These are phyloP conservation scores for Lipomyces yamanashiensis DNA, from an alignment of 805 yeast species.

Conservation along the genomic window DNA sequence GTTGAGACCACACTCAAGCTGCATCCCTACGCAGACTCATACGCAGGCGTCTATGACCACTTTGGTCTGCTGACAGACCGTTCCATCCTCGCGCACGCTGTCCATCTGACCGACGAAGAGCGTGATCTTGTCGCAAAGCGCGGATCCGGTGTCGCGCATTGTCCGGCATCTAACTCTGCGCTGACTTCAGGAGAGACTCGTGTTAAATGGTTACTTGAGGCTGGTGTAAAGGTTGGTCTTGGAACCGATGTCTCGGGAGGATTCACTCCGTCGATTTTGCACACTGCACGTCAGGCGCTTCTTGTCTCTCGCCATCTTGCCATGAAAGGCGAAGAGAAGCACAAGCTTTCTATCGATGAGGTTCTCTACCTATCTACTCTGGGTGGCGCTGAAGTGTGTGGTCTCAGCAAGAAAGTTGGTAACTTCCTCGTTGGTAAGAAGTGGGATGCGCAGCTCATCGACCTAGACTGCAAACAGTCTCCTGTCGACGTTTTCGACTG, in stretches of 20 bases:
- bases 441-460: slow-evolving; percentile 83
- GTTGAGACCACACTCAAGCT: slow-evolving; percentile 70
- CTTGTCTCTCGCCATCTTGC: slow-evolving; percentile 73
- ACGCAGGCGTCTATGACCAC: slow-evolving; percentile 77
- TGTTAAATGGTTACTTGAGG: slow-evolving; percentile 67
- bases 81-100: slow-evolving; percentile 88
- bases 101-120: slow-evolving; percentile 74
- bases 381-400: slow-evolving; percentile 85
- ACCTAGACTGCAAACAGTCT: slow-evolving; percentile 56
- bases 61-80: slow-evolving; percentile 62
- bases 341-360: slow-evolving; percentile 67
- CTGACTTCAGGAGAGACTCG: slow-evolving; percentile 91
- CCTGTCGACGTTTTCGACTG: slow-evolving; percentile 77
- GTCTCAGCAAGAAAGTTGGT: slow-evolving; percentile 63
- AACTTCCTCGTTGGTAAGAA: slow-evolving; percentile 74
- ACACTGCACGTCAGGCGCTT: slow-evolving; percentile 70
- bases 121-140: slow-evolving; percentile 57
- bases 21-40: slow-evolving; percentile 71
- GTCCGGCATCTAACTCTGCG: slow-evolving; percentile 90
- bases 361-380: slow-evolving; percentile 80
- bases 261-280: slow-evolving; percentile 65
- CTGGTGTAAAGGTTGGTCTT: slow-evolving; percentile 73
- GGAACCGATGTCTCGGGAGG: slow-evolving; percentile 87
- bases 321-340: slow-evolving; percentile 55
- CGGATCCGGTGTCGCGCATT: slow-evolving; percentile 80